phyloP scores from a whole-genome alignment of 371 early-diverging fungal genomes.

The Cladochytrium tenue region DNA sequence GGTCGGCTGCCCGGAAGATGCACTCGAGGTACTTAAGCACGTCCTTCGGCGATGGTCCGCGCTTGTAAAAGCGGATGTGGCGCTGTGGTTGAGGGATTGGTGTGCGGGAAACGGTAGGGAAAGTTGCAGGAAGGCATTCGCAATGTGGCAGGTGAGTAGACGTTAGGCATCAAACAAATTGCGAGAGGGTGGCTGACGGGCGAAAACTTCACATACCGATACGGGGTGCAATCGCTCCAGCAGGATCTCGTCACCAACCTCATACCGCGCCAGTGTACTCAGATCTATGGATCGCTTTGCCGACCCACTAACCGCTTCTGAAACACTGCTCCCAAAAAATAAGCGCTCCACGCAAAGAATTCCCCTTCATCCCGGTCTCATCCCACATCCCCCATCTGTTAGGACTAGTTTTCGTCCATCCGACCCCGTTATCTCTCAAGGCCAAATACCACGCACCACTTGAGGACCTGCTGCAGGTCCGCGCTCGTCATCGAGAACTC shows the following conservation, averaged over 20 bases:
- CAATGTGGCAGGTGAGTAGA: constrained; percentile 1
- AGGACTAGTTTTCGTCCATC: too few relatives aligned
- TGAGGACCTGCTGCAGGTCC: constrained; percentile 41
- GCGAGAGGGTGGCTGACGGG: too few relatives aligned
- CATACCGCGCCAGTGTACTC: too few relatives aligned
- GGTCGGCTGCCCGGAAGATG: constrained; percentile 54
- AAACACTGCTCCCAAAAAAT: too few relatives aligned
- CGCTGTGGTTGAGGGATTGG: constrained; percentile 22
- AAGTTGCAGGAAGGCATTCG: background rate
- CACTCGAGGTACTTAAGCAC: constrained; percentile 49
- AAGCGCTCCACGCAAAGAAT: too few relatives aligned
- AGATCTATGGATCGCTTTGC: too few relatives aligned
- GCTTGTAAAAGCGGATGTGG: constrained; percentile 44
- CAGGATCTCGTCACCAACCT: constrained; percentile 46
- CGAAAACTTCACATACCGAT: constrained; percentile 31
- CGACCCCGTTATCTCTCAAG: too few relatives aligned
- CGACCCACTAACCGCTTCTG: too few relatives aligned
- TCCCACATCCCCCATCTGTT: too few relatives aligned
- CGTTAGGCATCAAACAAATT: too few relatives aligned
- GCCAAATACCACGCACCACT: constrained; percentile 26
- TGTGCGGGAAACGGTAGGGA: background rate
- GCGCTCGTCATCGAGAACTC: constrained; percentile 45
- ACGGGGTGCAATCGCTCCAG: constrained; percentile 44
- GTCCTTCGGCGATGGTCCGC: constrained; percentile 38
- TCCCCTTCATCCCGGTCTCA: too few relatives aligned